Base-by-base conservation (phyloP, 2,329 filamentous ascomycete genomes). In the Dothideomycetidae sp. region DNA sequence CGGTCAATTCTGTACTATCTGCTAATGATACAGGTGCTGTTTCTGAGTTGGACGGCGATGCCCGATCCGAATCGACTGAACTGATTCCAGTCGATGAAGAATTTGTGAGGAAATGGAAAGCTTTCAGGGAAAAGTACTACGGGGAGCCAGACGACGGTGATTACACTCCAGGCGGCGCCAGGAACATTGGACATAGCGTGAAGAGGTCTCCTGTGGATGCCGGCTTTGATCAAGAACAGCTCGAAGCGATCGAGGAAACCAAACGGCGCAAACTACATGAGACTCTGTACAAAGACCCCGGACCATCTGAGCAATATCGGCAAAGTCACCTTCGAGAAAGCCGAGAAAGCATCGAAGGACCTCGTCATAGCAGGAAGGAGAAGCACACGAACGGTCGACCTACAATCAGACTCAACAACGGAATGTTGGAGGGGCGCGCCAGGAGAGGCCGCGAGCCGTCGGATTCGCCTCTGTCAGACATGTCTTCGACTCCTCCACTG, bases 401-500 rank as follows among this genome's bases (percentile, higher is more conserved):
- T 33, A 26, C 41, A 47, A 28, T 38, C 43, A 19, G 40, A 40
- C 18, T 38, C 40, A 38, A 19, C 16, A 38, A 38, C 18, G 36
- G 36, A 9, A 38, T 30, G 5, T 15, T 30, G 5, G 33, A 38
- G 10, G 26, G 14, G 10, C 29, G 36, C n/a, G 15, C 30, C 5
- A 38, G 31, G 29, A n/a, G 36, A 32, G 36, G 9, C 39, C 42
- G 33, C 40, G 44, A 23, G 16, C 36, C 19, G 28, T 33, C 29
- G 5, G 40, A 53, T 19, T 58, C 55, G 21, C 53, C 55, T 17
- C 42, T 57, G 14, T 53, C 55, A 13, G 52, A 53, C 14, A 40
- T 55, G 9, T 54, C 53, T 21, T 36, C 41, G 29, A 47, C 50
- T 19, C 44, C 44, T 13, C 54, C 53, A 21, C 46, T 11, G 39